Evolutionary conservation across 2,329 filamentous ascomycete genomes (phyloP), one percentile per base, ranked within the genome.

Genomic region (Cercospora sp.): DNA sequence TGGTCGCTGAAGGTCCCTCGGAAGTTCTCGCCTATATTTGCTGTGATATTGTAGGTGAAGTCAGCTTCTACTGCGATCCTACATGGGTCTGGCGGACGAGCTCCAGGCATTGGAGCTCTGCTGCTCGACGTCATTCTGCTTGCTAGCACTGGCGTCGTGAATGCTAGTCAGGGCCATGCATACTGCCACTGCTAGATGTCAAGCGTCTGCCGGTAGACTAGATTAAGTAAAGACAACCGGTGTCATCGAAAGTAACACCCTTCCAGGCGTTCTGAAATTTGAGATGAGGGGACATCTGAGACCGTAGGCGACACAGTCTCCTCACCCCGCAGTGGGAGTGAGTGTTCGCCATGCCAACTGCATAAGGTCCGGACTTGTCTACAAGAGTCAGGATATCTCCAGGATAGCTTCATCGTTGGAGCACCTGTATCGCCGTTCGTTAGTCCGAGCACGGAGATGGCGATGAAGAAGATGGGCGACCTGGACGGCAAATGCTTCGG

Each of bases 401-500:
- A n/a, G 16, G 9, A n/a, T 6, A 12, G 28, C 20, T 63, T 10
- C 16, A 6, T 2, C 12, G 10, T 45, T 45, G 2, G 36, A n/a
- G 23, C 23, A n/a, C 36, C 16, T 20, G 23, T 51, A 63, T 48
- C 28, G 60, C 60, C 60, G 60, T 18, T n/a, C 6, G 13, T 51
- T 23, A 16, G 26, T 53, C 42, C 60, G 60, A 33, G 60, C 28
- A 51, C 60, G 60, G 60, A 63, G 60, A 18, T 53, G 28, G 45
- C 28, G 28, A 63, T 12, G 23, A 20, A 28, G 10, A 16, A 30
- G 28, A 26, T 16, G 20, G 13, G 28, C n/a, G 13, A 51, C 9
- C n/a, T n/a, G n/a, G 9, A 23, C 60, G 60, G 60, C 60, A 63
- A 51, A 33, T 53, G 42, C 33, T 60, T 53, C 60, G 60, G n/a